Evolutionary conservation across 148 eudicot genomes (phyloP).

Genomic region (Rhododendron mucronatum): DNA sequence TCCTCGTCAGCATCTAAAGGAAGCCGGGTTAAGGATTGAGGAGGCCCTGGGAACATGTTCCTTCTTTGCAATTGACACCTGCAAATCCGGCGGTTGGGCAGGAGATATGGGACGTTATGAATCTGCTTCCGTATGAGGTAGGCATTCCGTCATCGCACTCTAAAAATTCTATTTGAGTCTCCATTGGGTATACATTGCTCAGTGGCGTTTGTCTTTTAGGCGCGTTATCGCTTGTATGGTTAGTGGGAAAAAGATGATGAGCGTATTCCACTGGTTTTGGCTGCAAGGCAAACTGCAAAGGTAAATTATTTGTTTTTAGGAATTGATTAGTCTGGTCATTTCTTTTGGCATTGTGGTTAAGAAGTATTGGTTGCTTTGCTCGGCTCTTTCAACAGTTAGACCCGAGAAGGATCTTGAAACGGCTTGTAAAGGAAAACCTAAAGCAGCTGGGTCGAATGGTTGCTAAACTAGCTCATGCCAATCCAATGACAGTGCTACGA

Average conservation of each 20-base stretch:
- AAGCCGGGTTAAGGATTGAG: constrained; percentile 76
- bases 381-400: constrained; percentile 54
- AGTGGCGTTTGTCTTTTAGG: constrained; percentile 34
- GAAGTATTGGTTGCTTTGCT: constrained; percentile 5
- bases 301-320: constrained; percentile 21
- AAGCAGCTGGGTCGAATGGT: constrained; percentile 99
- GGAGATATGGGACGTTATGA: constrained; percentile 92
- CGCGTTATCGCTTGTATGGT: constrained; percentile 87
- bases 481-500: constrained; percentile 95
- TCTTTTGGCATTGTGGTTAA: not conserved
- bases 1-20: constrained; percentile 71
- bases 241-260: constrained; percentile 99
- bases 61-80: constrained; percentile 88
- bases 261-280: constrained; percentile 77
- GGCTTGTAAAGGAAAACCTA: constrained; percentile 95
- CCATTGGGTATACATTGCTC: not conserved
- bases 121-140: constrained; percentile 98
- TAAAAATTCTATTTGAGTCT: not conserved
- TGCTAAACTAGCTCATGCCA: constrained; percentile 99
- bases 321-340: not conserved
- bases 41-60: constrained; percentile 86
- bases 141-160: not conserved
- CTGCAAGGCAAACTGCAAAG: constrained; percentile 96
- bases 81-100: constrained; percentile 97
- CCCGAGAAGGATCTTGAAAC: constrained; percentile 88